These are phyloP conservation scores for Centaurea solstitialis DNA, from an alignment of 129 eudicot species.

Conservation along the genomic window DNA sequence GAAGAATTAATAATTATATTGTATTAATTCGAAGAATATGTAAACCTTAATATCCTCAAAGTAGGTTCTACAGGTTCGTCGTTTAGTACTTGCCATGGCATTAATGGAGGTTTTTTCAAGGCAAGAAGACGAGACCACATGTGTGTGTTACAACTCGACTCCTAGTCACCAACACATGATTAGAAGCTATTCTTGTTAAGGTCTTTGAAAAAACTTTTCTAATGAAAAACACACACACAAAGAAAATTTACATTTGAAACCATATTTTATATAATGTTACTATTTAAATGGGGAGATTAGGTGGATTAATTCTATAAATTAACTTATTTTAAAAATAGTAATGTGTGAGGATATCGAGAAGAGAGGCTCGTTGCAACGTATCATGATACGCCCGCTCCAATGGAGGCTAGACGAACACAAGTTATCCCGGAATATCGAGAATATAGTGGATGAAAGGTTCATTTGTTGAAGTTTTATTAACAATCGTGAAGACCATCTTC, in stretches of 20 bases:
- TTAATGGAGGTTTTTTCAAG: conserved; percentile 11
- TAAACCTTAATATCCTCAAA: conserved; percentile 47
- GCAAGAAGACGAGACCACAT: conserved; percentile 14
- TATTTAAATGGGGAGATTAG: no score
- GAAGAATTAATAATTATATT: background rate
- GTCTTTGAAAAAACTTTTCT: background rate
- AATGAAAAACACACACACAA: background rate
- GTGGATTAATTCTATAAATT: no score
- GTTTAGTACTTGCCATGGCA: conserved; percentile 23
- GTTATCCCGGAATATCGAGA: no score
- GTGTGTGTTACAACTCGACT: conserved; percentile 23
- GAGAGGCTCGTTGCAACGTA: no score
- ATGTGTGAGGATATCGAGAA: no score
- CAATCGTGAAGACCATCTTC: no score
- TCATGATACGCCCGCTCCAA: no score
- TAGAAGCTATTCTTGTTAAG: background rate
- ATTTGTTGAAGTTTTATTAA: no score
- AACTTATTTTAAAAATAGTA: no score
- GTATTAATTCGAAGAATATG: background rate
- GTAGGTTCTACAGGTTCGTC: conserved; percentile 20
- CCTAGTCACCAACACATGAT: conserved; percentile 38
- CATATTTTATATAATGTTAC: background rate
- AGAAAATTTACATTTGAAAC: background rate
- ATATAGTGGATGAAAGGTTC: no score
- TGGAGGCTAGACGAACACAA: no score